A percentile compares a stretch with the other conserved stretches of the same genome.
Evolutionary conservation across 2,329 filamentous ascomycete species (phyloP).

Genomic region (Aureobasidium sp.): DNA sequence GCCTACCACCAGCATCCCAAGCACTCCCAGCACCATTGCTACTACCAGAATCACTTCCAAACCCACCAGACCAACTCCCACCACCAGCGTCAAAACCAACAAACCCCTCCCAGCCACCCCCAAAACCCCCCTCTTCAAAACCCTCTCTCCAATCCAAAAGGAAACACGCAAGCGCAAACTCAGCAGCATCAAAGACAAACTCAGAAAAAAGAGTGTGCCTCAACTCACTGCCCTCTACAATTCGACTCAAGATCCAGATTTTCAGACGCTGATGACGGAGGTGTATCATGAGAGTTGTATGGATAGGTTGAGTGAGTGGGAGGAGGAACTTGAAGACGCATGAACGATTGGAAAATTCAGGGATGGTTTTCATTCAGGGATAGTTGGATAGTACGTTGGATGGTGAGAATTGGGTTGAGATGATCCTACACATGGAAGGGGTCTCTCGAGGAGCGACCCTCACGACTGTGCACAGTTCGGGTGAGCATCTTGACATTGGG

Average conservation of each 20-base stretch:
- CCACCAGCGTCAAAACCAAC: no score
- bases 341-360: no score
- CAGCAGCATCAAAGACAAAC: background rate
- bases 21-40: no score
- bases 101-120: no score
- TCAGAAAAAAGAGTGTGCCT: background rate
- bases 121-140: background rate
- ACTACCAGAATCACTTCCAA: background rate
- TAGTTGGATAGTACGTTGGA: no score
- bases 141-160: background rate
- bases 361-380: no score
- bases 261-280: background rate
- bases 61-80: background rate
- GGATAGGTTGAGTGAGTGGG: background rate
- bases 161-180: background rate
- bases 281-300: background rate
- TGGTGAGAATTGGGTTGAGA: no score
- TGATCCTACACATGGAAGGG: no score
- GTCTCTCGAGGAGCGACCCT: no score
- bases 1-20: no score
- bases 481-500: no score
- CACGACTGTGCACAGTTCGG: no score
- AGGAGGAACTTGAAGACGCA: background rate
- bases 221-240: background rate
- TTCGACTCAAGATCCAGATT: background rate